Percentiles rank a stretch among this genome's conserved stretches.
phyloP scores from a whole-genome alignment of 2,329 filamentous ascomycete genomes.

The Calonectria naviculata region DNA sequence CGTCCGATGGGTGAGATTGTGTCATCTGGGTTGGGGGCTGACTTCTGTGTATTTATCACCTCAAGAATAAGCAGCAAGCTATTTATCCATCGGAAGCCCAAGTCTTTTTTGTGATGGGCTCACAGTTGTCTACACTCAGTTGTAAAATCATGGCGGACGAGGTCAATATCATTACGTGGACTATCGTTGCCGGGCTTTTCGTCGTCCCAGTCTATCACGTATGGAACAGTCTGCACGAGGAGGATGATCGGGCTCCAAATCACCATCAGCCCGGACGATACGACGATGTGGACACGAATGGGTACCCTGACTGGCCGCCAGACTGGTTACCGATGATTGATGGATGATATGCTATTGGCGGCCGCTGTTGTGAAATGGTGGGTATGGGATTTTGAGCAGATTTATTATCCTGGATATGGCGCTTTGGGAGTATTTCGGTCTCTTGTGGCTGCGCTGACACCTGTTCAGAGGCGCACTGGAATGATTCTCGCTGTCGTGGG shows the following conservation, averaged over 20 bases:
- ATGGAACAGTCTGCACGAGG: background rate
- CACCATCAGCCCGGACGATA: background rate
- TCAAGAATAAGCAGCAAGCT: background rate
- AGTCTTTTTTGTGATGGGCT: background rate
- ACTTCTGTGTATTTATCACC: background rate
- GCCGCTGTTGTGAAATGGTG: background rate
- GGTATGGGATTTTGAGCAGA: background rate
- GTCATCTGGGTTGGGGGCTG: background rate
- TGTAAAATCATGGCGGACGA: background rate
- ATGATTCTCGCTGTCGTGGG: too few relatives aligned
- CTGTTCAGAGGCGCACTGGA: too few relatives aligned
- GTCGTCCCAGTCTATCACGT: background rate
- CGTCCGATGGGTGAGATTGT: background rate
- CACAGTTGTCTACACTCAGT: background rate
- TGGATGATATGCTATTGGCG: background rate
- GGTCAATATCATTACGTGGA: background rate
- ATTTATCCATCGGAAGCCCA: too few relatives aligned
- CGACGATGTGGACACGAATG: background rate
- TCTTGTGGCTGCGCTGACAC: background rate
- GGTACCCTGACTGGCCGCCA: background rate
- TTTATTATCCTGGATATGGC: too few relatives aligned
- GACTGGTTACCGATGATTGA: background rate
- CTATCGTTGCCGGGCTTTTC: background rate
- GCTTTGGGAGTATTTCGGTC: background rate
- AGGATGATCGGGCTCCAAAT: background rate